phyloP scores from a whole-genome alignment of 495 filamentous ascomycete species.

The Aspergillus sparsus region DNA sequence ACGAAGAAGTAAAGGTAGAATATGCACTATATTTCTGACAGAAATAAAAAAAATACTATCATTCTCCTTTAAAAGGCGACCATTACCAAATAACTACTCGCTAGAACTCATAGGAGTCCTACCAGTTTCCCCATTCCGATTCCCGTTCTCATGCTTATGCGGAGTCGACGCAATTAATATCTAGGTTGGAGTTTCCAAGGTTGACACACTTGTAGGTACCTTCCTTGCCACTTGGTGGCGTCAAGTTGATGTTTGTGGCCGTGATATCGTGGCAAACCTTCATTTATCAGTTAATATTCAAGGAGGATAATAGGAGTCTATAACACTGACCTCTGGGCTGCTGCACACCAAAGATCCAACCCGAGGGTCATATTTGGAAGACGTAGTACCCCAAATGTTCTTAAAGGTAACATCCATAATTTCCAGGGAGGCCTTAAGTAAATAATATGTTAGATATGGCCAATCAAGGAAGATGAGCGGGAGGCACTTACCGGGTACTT shows the following conservation, averaged over 20 bases:
- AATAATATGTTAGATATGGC: not conserved
- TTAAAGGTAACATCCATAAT: conserved; percentile 17
- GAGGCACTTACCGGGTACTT: conserved; percentile 10
- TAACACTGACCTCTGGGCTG: conserved; percentile 9
- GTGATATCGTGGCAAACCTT: conserved; percentile 16
- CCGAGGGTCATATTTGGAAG: conserved; percentile 11
- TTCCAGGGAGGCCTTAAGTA: not conserved
- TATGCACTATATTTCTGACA: too few relatives aligned
- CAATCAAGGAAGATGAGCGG: too few relatives aligned
- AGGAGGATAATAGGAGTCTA: not conserved
- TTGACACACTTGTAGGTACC: not conserved
- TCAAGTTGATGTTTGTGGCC: conserved; percentile 12
- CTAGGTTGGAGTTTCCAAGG: not conserved
- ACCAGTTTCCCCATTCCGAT: not conserved
- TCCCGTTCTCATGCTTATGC: not conserved
- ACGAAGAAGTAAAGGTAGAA: too few relatives aligned
- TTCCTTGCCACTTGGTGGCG: conserved; percentile 12
- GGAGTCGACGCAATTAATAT: not conserved
- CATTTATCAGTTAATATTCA: not conserved
- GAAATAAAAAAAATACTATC: too few relatives aligned
- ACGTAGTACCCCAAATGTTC: conserved; percentile 13
- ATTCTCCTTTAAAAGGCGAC: too few relatives aligned
- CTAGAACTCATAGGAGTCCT: not conserved
- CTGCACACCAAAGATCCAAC: conserved; percentile 14
- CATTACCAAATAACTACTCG: not conserved